These are phyloP conservation scores for Aulographum hederae DNA, from an alignment of 2,329 filamentous ascomycete genomes.

Conservation along the genomic window DNA sequence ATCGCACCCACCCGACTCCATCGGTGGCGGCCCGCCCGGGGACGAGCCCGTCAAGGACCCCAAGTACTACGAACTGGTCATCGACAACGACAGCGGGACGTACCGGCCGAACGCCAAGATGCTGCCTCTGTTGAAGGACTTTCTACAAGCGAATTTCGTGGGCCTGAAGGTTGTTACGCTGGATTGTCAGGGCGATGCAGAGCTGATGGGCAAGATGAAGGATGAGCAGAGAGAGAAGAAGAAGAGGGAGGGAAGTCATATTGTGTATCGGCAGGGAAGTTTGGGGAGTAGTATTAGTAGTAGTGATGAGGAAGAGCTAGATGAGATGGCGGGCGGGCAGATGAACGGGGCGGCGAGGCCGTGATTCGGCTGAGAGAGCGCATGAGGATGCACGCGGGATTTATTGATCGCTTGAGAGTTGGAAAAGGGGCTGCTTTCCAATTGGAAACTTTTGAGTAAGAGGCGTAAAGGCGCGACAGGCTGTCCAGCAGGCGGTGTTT, in stretches of 20 bases:
- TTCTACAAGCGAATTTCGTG: slow-evolving; percentile 55
- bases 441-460: too few relatives aligned
- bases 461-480: too few relatives aligned
- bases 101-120: slow-evolving; percentile 71
- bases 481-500: too few relatives aligned
- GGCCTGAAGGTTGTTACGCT: slow-evolving; percentile 57
- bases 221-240: slow-evolving; percentile 55
- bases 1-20: slow-evolving; percentile 33
- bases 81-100: slow-evolving; percentile 90
- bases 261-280: slow-evolving; percentile 35
- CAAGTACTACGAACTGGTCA: slow-evolving; percentile 60
- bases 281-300: slow-evolving; percentile 26
- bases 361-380: too few relatives aligned
- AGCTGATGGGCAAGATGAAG: slow-evolving; percentile 59
- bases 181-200: slow-evolving; percentile 54
- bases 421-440: too few relatives aligned
- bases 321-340: slow-evolving; percentile 16
- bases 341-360: too few relatives aligned
- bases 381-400: too few relatives aligned
- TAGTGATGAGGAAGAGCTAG: slow-evolving; percentile 39
- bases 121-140: slow-evolving; percentile 52
- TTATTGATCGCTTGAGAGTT: too few relatives aligned
- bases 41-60: slow-evolving; percentile 32
- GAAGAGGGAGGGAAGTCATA: slow-evolving; percentile 37
- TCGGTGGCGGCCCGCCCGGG: slow-evolving; percentile 25